These are phyloP conservation scores for Neofusicoccum cordaticola DNA, from an alignment of 2,329 filamentous ascomycete genomes.

Conservation along the genomic window DNA sequence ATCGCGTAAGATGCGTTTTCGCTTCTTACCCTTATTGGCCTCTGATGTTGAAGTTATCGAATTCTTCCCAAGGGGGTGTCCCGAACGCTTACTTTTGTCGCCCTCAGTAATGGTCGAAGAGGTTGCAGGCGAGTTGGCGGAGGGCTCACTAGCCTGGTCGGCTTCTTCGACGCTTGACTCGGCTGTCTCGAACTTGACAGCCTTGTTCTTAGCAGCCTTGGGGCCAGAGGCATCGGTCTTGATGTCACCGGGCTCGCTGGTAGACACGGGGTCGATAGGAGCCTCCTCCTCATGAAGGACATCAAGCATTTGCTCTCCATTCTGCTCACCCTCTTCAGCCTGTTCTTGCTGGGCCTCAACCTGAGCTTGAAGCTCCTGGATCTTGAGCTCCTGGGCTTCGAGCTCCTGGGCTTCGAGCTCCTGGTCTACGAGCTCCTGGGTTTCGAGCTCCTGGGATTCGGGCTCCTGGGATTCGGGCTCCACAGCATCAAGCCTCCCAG, in stretches of 20 bases:
- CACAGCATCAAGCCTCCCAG: neutral
- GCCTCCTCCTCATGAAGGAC: neutral
- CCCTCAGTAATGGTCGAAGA: neutral
- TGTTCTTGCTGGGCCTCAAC: neutral
- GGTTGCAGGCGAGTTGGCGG: neutral
- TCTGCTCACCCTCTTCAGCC: neutral
- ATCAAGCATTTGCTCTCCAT: neutral
- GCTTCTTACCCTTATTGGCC: slow-evolving; percentile 33
- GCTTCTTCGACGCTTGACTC: neutral
- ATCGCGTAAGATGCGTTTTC: slow-evolving; percentile 33
- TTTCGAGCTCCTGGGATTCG: neutral
- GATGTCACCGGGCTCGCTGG: neutral
- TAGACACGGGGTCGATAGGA: too few relatives aligned
- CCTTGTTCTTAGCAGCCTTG: neutral
- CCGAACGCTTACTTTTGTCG: neutral
- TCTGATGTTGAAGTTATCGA: slow-evolving; percentile 18
- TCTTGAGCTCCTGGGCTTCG: neutral
- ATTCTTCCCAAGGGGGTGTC: slow-evolving; percentile 8
- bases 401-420: neutral
- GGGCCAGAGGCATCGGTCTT: neutral
- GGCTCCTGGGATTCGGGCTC: neutral
- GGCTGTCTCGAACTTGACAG: neutral
- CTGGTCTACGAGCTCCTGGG: neutral
- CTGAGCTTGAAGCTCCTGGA: neutral
- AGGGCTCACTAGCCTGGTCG: neutral